phyloP scores from a whole-genome alignment of 1,139 yeast genomes.

The Saccharomyces hybrid region DNA sequence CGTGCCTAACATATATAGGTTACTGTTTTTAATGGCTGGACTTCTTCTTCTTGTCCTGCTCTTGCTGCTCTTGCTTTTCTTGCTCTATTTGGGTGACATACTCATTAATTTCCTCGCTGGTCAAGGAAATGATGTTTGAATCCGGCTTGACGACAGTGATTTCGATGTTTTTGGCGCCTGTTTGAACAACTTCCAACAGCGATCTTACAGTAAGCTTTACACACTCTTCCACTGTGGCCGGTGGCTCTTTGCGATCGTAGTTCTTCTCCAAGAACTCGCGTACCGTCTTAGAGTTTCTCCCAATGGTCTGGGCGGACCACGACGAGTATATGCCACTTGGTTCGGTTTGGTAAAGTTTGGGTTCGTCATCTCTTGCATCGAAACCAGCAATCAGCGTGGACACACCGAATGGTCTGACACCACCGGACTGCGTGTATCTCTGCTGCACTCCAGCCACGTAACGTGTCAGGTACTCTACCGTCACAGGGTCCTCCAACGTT shows the following conservation, averaged over 20 bases:
- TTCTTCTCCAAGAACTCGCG: slow-evolving; percentile 92
- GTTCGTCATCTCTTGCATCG: slow-evolving; percentile 74
- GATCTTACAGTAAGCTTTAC: slow-evolving; percentile 78
- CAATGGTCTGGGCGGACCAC: slow-evolving; percentile 99
- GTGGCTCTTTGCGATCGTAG: slow-evolving; percentile 49
- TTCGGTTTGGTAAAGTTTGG: slow-evolving; percentile 88
- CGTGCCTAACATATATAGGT: not conserved
- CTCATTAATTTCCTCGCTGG: slow-evolving; percentile 65
- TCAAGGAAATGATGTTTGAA: slow-evolving; percentile 44
- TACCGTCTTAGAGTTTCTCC: slow-evolving; percentile 90
- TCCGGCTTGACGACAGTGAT: slow-evolving; percentile 79
- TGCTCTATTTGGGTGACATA: slow-evolving; percentile 81
- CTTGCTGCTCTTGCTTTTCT: slow-evolving; percentile 68
- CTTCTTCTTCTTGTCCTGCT: slow-evolving; percentile 73
- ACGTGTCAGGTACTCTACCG: slow-evolving; percentile 85
- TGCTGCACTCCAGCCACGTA: slow-evolving; percentile 97
- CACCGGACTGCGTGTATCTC: slow-evolving; percentile 96
- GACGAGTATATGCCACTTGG: slow-evolving; percentile 97
- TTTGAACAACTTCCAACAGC: slow-evolving; percentile 90
- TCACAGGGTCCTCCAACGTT: slow-evolving; percentile 88
- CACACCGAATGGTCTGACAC: slow-evolving; percentile 92
- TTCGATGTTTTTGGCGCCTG: slow-evolving; percentile 95
- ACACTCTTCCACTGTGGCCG: slow-evolving; percentile 63
- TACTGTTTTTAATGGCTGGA: slow-evolving; percentile 2
- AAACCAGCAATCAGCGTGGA: slow-evolving; percentile 94